Percentiles rank a stretch among this genome's conserved stretches.
Conservation (phyloP, 257 asterid species). For the Penstemon davidsonii region DNA sequence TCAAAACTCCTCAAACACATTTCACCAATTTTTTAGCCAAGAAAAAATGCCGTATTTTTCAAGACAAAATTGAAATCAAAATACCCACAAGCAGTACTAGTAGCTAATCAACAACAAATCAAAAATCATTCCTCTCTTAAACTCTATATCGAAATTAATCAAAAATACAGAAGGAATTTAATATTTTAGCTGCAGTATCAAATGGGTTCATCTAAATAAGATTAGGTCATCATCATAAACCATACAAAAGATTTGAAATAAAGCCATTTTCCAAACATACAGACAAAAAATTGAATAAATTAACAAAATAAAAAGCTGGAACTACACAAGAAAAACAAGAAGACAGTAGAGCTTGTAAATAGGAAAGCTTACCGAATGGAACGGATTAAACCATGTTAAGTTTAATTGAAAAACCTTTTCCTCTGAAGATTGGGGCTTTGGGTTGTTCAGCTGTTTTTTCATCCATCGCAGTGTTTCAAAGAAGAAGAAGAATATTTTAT, state of each 20-base stretch:
- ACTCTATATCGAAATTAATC: background rate
- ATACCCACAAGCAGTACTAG: conserved; percentile 1
- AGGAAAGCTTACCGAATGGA: conserved; percentile 25
- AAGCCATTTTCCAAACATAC: background rate
- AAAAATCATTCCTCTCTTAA: conserved; percentile 3
- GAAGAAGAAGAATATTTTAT: background rate
- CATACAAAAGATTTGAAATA: background rate
- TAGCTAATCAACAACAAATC: background rate
- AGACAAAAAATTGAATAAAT: background rate
- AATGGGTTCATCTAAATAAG: conserved; percentile 5
- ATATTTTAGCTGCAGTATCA: conserved; percentile 4
- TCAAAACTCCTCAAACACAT: background rate
- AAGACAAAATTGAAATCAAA: conserved; percentile 15
- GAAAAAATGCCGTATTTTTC: background rate
- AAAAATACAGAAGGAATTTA: background rate
- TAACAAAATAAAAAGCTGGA: background rate
- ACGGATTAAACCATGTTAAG: conserved; percentile 2
- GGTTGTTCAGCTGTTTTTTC: conserved; percentile 4
- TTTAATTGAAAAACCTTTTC: background rate
- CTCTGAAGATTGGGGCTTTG: conserved; percentile 6
- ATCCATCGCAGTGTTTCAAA: conserved; percentile 7
- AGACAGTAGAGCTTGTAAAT: background rate
- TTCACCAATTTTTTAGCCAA: background rate
- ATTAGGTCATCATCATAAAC: conserved; percentile 8
- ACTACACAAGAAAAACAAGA: background rate